Evolutionary conservation across 441 rosid genomes (phyloP), one percentile per base, ranked within the genome.

Genomic region (Cnidoscolus chayamansa): DNA sequence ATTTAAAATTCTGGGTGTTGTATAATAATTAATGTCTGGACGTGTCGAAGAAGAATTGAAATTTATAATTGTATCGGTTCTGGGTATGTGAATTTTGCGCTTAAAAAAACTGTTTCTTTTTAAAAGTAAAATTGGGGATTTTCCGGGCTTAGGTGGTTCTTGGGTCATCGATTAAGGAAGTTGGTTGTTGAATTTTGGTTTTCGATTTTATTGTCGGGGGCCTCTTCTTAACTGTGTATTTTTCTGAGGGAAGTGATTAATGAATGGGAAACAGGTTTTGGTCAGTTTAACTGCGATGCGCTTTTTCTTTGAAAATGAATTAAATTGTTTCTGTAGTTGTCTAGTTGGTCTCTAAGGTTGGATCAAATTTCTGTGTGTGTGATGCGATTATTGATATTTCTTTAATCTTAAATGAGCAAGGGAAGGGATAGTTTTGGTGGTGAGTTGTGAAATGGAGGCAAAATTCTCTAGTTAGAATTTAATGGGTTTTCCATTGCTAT

Each of bases 1-100:
- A 50, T 78, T 82, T 54, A 1, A 75, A 16, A 48, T 58, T 74
- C 74, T 81, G 78, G 89, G 77, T 72, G 19, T 72, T 72, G 65
- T 30, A 72, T 10, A 49, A 68, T 80, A 80, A 47, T 57, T 81
- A 58, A 13, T 62, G 67, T 66, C 19, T 75, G 76, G 83, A 63
- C 76, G 49, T 67, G 74, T 61, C 76, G 62, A 56, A 71, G 63
- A 56, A 66, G 47, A 56, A 66, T 51, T 60, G 71, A 65, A 79
- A 70, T 80, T 79, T 68, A 47, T 73, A 74, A 73, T 68, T 76
- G 40, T 71, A 57, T 71, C 65, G 40, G 76, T 57, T 74, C 74
- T 71, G 61, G 54, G 45, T 71, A 25, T 65, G 71, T 49, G 56
- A 35, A 67, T 60, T 65, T 72, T 62, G 68, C 73, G 51, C 56